Percentiles rank a stretch among this genome's conserved stretches.
Evolutionary conservation across 2,329 filamentous ascomycete genomes (phyloP).

Genomic region (Exophiala bonariae): DNA sequence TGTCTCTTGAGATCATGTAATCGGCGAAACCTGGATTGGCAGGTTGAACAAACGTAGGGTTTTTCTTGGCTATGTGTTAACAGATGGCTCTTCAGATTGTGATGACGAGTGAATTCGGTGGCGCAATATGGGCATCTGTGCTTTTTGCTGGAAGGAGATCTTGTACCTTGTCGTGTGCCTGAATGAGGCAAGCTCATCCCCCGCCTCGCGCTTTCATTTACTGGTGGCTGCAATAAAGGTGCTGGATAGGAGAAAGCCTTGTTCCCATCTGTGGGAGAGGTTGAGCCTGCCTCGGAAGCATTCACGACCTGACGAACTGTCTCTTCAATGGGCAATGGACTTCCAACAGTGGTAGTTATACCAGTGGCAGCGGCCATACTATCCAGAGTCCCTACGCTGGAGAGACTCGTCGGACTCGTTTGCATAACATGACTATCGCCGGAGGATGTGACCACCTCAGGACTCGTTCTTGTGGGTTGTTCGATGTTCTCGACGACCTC

Average conservation of each 20-base stretch:
- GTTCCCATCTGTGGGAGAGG: constrained; percentile 36
- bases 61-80: constrained; percentile 98
- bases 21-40: constrained; percentile 85
- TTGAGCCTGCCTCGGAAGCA: constrained; percentile 36
- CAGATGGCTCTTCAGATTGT: constrained; percentile 95
- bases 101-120: constrained; percentile 94
- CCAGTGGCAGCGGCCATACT: constrained; percentile 50
- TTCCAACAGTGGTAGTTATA: constrained; percentile 49
- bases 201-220: constrained; percentile 53
- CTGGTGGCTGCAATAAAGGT: constrained; percentile 49
- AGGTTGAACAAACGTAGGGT: constrained; percentile 91
- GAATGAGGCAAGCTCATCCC: constrained; percentile 60
- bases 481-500: constrained; percentile 50
- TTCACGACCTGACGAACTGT: constrained; percentile 38
- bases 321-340: constrained; percentile 48
- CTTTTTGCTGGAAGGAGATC: constrained; percentile 78
- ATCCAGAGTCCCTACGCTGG: constrained; percentile 55
- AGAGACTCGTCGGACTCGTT: constrained; percentile 54
- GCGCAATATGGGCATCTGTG: constrained; percentile 97
- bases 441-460: constrained; percentile 29
- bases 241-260: constrained; percentile 67
- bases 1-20: constrained; percentile 95
- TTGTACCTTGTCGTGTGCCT: constrained; percentile 58
- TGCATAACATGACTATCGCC: constrained; percentile 47
- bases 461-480: constrained; percentile 43